These are phyloP conservation scores for Mycena alexandri DNA, from an alignment of 768 basidiomycete species.

Conservation along the genomic window DNA sequence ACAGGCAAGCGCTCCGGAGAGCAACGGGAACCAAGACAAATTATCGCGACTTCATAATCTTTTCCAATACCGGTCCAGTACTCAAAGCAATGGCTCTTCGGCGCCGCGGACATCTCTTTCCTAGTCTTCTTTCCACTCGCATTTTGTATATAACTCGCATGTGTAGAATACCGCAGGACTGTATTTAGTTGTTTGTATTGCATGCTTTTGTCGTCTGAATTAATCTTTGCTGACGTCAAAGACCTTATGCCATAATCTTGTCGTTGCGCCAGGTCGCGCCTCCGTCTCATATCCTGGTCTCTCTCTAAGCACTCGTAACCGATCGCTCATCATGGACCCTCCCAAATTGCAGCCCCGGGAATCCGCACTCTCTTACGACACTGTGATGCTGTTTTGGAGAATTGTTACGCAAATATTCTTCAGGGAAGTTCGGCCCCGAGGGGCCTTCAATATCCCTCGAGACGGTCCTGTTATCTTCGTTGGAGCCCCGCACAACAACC, in stretches of 20 bases:
- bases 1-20: constrained; percentile 47
- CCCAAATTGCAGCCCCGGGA: not conserved
- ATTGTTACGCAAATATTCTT: constrained; percentile 94
- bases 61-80: constrained; percentile 86
- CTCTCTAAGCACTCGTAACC: no score
- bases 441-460: constrained; percentile 93
- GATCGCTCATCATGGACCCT: not conserved
- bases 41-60: constrained; percentile 82
- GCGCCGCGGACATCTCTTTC: constrained; percentile 44
- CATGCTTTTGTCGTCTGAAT: constrained; percentile 7
- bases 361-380: constrained; percentile 65
- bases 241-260: no score
- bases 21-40: constrained; percentile 67
- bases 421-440: constrained; percentile 92
- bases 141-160: constrained; percentile 31
- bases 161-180: constrained; percentile 23
- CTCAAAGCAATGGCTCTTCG: constrained; percentile 61
- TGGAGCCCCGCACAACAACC: constrained; percentile 77
- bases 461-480: constrained; percentile 94
- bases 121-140: constrained; percentile 18
- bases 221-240: not conserved
- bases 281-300: no score
- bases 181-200: constrained; percentile 26
- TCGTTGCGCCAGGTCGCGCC: no score
- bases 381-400: constrained; percentile 86